Base-by-base conservation (phyloP, 2,329 filamentous ascomycete species). In the Botryosphaeria dothidea region DNA sequence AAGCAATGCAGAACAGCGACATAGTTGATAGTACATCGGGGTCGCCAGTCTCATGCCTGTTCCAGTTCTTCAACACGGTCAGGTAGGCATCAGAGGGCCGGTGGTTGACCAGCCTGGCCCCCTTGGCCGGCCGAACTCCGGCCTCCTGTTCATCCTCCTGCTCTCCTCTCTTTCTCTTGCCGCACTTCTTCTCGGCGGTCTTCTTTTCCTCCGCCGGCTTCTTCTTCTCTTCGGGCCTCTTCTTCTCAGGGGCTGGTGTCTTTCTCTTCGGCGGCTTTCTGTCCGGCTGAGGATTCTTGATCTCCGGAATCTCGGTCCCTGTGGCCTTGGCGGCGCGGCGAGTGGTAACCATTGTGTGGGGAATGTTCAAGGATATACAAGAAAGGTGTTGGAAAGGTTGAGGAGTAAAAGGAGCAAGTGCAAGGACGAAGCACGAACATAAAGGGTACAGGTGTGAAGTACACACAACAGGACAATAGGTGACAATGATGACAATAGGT, bases 211-310 rank as follows among this genome's bases (percentile, higher is more conserved):
- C n/a, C 4, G 34, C 15, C 2, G n/a, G 25, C n/a, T 43, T 83
- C 27, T 56, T 82, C 74, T 83, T 85, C 67, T 25, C 23, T 9
- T 34, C 17, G 17, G 48, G 34, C 3, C 15, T 27, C 21, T 34
- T 62, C 25, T 23, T 31, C 36, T 54, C 17, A 3, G 11, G 49
- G 19, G 46, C n/a, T 36, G 19, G 19, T 34, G 4, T 46, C 9
- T 15, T 19, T 25, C 19, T 56, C 31, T 56, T 25, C 13, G 34
- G 17, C 6, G 56, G 25, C 19, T 21, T 45, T 17, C 11, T 46
- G 1, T 19, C 38, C 8, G 25, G 25, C 11, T 31, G 13, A 9
- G 41, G 9, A 6, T 4, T 27, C 27, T 21, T 23, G 25, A 34
- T n/a, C 25, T 45, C 56, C 4, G 27, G 41, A 36, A 46, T 9